Conservation (phyloP, 2,329 filamentous ascomycete genomes). For the Ascochyta viciae-villosae region DNA sequence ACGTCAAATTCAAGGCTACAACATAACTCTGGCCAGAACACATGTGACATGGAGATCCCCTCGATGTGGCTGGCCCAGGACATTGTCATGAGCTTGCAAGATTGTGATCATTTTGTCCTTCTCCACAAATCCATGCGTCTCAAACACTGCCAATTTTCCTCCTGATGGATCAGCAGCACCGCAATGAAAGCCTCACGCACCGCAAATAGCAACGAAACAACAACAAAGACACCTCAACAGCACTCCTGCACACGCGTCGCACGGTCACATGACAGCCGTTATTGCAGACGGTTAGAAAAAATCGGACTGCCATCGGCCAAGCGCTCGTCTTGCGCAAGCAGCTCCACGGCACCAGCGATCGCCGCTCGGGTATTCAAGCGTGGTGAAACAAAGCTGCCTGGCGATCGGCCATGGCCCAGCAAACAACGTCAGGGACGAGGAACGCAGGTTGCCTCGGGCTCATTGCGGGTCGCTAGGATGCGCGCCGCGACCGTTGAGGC, state of each 20-base stretch:
- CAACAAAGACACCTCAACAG: background rate
- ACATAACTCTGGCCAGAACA: too few species aligned
- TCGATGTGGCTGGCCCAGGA: too few species aligned
- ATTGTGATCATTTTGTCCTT: conserved; percentile 1
- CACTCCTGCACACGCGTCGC: background rate
- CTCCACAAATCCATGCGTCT: conserved; percentile 1
- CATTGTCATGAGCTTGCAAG: background rate
- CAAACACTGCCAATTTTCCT: conserved; percentile 7
- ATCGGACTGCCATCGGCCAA: background rate
- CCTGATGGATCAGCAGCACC: background rate
- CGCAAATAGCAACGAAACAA: background rate
- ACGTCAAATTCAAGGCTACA: too few species aligned
- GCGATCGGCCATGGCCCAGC: conserved; percentile 6
- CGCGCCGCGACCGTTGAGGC: conserved; percentile 3
- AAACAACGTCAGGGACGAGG: background rate
- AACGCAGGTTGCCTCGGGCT: background rate
- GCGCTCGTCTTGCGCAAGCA: conserved; percentile 12
- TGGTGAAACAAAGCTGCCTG: conserved; percentile 10
- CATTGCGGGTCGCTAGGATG: too few species aligned
- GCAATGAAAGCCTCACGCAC: background rate
- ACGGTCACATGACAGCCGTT: background rate
- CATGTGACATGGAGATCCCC: too few species aligned
- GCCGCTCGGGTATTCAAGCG: background rate
- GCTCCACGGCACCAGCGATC: conserved; percentile 2
- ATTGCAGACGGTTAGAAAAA: background rate